Base-by-base conservation (phyloP, 805 yeast genomes). In the Zygotorulaspora florentina region DNA sequence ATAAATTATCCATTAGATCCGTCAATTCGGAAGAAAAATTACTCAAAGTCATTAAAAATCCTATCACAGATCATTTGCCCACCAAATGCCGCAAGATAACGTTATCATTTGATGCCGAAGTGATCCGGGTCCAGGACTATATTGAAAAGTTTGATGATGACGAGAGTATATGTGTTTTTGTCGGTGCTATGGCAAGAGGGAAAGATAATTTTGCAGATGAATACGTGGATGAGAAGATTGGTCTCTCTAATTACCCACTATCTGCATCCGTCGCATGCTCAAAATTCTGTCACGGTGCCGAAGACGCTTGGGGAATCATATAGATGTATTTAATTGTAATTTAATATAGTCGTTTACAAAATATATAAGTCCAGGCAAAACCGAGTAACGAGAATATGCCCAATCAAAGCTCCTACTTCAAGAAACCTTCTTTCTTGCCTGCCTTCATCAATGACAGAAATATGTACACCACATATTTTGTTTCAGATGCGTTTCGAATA, bases 141-240 rank as follows among this genome's bases (percentile, higher is more conserved):
- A 90, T 90, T 33, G 54, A 59, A 34, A 83, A 83, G 47, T 72
- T 93, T 57, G 96, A 81, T 57, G 82, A 80, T 2, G 95, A 87
- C 62, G 96, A 93, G 71, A 86, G 96, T 62, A 83, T 93, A 57
- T 93, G 99, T 75, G 97, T 93, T 23, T 93, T 93, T 68, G 97
- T 93, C 39, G 99, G 99, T 64, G 96, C 99, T 39, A 93, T 93
- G 96, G 99, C 99, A 16, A 83, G 97, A 67, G 99, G 99, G 62
- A 85, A 85, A 65, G 99, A 93, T 69, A 89, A 82, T 57, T 93
- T 93, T 68, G 99, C 99, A 18, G 99, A 93, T 67, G 98, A 90
- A 67, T 91, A 68, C 62, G 96, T 91, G 36, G 98, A 93, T 66
- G 98, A 93, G 68, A 93, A 91, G 63, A 85, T 93, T 48, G 97